Percentiles rank a stretch among this genome's conserved stretches.
Evolutionary conservation across 805 yeast species (phyloP).

Genomic region (Lipomyces oligophaga): DNA sequence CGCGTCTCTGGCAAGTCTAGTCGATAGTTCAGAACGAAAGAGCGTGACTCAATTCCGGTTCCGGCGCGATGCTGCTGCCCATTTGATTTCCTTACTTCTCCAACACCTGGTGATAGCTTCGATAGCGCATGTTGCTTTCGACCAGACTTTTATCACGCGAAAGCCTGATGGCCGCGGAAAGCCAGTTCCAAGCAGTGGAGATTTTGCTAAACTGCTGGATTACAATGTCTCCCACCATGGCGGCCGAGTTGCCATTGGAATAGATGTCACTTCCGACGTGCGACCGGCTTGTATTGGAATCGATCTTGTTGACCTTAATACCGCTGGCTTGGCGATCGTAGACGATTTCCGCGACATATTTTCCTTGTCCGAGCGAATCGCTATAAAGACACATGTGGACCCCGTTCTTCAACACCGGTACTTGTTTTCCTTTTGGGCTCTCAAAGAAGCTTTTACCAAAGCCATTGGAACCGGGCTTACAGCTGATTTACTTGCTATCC

Average conservation of each 20-base stretch:
- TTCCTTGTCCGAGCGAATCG: slow-evolving; percentile 9
- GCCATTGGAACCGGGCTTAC: slow-evolving; percentile 59
- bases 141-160: slow-evolving; percentile 3
- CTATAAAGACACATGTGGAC: slow-evolving; percentile 2
- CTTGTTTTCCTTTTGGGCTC: slow-evolving; percentile 59
- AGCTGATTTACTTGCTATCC: slow-evolving; percentile 35
- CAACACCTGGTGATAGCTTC: slow-evolving; percentile 14
- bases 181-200: neutral
- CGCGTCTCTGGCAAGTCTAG: too few species aligned
- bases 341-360: slow-evolving; percentile 25
- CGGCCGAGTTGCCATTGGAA: slow-evolving; percentile 15
- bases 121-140: slow-evolving; percentile 6
- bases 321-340: slow-evolving; percentile 4
- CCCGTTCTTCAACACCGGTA: neutral
- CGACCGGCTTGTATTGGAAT: slow-evolving; percentile 19
- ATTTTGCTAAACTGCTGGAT: slow-evolving; percentile 11
- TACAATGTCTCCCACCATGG: slow-evolving; percentile 27
- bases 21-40: slow-evolving; percentile 14
- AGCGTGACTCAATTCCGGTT: slow-evolving; percentile 13
- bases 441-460: slow-evolving; percentile 74
- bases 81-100: slow-evolving; percentile 18
- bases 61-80: slow-evolving; percentile 14
- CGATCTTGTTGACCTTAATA: slow-evolving; percentile 16
- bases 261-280: slow-evolving; percentile 1
- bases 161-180: slow-evolving; percentile 18